phyloP scores from a whole-genome alignment of 1,284 basidiomycete species.

The Sparassis latifolia region DNA sequence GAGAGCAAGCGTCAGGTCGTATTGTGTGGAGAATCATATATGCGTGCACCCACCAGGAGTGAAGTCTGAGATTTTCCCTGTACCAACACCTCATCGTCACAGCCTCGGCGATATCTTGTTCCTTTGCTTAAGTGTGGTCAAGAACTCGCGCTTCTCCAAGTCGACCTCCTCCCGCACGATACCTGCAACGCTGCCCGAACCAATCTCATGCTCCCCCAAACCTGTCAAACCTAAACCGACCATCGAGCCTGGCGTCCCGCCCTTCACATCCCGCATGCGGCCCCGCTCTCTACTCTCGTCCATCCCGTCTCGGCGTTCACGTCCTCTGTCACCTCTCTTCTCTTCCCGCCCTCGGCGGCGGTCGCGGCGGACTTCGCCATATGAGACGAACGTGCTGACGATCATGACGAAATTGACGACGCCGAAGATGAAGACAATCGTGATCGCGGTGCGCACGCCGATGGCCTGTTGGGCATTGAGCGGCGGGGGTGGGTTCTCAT shows the following conservation, averaged over 20 bases:
- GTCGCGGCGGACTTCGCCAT: slow-evolving; percentile 28
- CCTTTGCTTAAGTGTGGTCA: slow-evolving; percentile 11
- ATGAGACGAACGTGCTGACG: slow-evolving; percentile 53
- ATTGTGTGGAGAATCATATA: no score
- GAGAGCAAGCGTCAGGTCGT: no score
- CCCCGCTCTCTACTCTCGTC: slow-evolving; percentile 8
- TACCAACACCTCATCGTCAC: slow-evolving; percentile 1
- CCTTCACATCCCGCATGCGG: slow-evolving; percentile 7
- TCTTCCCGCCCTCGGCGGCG: slow-evolving; percentile 6
- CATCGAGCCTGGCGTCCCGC: slow-evolving; percentile 11
- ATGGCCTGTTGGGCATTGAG: slow-evolving; percentile 32
- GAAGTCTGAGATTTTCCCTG: no score
- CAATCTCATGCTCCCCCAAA: slow-evolving; percentile 8
- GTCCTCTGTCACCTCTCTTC: background rate
- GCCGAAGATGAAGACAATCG: slow-evolving; percentile 50
- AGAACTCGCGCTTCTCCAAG: slow-evolving; percentile 16
- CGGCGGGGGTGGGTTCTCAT: slow-evolving; percentile 30
- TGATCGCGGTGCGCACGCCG: slow-evolving; percentile 51
- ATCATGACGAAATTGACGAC: slow-evolving; percentile 58
- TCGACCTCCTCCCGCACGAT: slow-evolving; percentile 16
- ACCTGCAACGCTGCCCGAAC: slow-evolving; percentile 10
- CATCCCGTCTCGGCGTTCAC: slow-evolving; percentile 7
- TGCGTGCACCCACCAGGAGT: no score
- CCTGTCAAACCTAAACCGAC: slow-evolving; percentile 19
- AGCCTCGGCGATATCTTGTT: slow-evolving; percentile 17